These are phyloP conservation scores for Pythium monospermum DNA, from an alignment of 352 stramenopile species.

Conservation along the genomic window DNA sequence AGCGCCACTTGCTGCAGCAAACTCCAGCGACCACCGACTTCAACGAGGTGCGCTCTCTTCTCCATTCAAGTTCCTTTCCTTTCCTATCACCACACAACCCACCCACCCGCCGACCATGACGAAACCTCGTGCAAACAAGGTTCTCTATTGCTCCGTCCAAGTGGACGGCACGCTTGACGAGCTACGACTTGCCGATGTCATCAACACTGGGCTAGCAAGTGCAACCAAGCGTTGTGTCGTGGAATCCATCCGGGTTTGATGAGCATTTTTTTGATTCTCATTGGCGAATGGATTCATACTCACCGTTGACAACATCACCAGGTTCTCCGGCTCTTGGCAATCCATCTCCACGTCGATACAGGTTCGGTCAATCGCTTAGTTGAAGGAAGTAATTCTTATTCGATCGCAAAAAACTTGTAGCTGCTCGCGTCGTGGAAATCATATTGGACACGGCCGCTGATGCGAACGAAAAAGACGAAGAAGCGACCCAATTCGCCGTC, in stretches of 20 bases:
- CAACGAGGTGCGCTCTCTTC: slow-evolving; percentile 1
- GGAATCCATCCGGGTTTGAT: slow-evolving; percentile 14
- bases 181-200: slow-evolving; percentile 13
- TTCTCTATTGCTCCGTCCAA: neutral
- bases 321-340: neutral
- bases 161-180: neutral
- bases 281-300: neutral
- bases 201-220: slow-evolving; percentile 11
- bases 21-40: slow-evolving; percentile 2
- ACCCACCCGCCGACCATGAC: no score
- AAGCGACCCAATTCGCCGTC: slow-evolving; percentile 4
- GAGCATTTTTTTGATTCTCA: neutral
- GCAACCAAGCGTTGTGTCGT: slow-evolving; percentile 4
- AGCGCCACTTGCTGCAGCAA: slow-evolving; percentile 8
- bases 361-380: neutral
- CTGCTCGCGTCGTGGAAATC: slow-evolving; percentile 7
- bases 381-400: neutral
- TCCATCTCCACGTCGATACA: slow-evolving; percentile 6
- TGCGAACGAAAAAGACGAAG: slow-evolving; percentile 8
- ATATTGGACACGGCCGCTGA: slow-evolving; percentile 10
- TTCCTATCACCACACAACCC: no score
- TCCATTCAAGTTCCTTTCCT: neutral
- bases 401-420: neutral
- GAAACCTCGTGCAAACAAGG: no score
- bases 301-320: no score